Evolutionary conservation across 2,329 filamentous ascomycete species (phyloP), one percentile per base, ranked within the genome.

Genomic region (Acephala macrosclerotiorum): DNA sequence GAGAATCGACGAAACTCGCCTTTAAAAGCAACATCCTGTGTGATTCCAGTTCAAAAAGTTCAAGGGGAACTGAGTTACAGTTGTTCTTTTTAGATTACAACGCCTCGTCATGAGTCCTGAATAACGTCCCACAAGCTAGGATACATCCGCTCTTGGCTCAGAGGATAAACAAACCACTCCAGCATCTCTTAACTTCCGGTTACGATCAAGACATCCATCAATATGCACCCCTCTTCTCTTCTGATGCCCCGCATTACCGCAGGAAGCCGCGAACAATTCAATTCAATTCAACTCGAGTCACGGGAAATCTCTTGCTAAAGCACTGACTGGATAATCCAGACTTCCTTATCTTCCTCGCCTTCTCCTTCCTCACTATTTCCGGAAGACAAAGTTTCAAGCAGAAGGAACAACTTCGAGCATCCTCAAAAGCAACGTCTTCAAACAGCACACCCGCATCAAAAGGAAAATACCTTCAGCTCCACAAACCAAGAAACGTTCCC

Each of bases 191-290:
- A n/a, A 14, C 12, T 22, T 53, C 26, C n/a, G 22, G 9, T 11
- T 8, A 49, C 45, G 20, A 49, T 49, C 45, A 25, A 53, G 49
- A 53, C 49, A 18, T 33, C 25, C 49, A 11, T 49, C 49, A 53
- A 53, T 25, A 40, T 59, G 57, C 57, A 60, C 58, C 42, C 58
- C 58, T 47, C 58, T 22, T 47, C 58, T 47, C 58, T 22, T 47
- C 26, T 33, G 29, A 33, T 14, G 25, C 42, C 58, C 58, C 58
- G 40, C 58, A 29, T 42, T 22, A 20, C 58, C 58, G 58, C 58
- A 49, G 8, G 4, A 49, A 35, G 33, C 25, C 40, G 40, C 58
- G 7, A 33, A 22, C 16, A 26, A 49, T 11, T 47, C 38, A 14
- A 49, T 11, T 47, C 38, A 14, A 22, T 38, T 40, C 12, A 42